Base-by-base conservation (phyloP, 108 stramenopile species). In the Cyclotella cryptica region DNA sequence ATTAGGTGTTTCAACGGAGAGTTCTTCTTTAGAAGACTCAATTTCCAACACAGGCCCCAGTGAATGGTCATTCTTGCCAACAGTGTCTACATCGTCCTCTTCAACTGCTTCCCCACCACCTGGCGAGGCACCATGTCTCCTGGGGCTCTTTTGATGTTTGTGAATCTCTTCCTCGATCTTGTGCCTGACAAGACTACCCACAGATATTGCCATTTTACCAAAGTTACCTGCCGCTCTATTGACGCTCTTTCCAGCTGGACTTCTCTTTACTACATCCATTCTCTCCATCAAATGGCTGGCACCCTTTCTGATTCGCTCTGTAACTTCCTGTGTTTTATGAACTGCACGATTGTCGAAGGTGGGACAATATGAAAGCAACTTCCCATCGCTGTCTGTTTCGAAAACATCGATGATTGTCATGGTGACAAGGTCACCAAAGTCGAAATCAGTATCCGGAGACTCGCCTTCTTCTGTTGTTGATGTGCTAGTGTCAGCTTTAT, bases 391-490 rank as follows among this genome's bases (percentile, higher is more conserved):
- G 74, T 96, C 94, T 22, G 92, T 96, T 70, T 96, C 92, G 83
- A 96, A 96, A 15, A 96, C 94, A 79, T 96, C 94, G 17, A 96
- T 89, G 45, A 96, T 96, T 15, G 94, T 96, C 84, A 96, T 84
- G 49, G 89, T 86, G 14, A 93, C 94, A 30, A 96, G 69, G 71
- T 96, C 94, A 27, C 92, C 94, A 44, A 92, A 80, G 69, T 92
- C 90, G 46, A 91, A 85, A 40, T 88, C 65, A n/a, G 78, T 78
- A 40, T 83, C 74, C 44, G 39, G 45, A 3, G 67, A 47, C 45
- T 72, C 78, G 22, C 29, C 41, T n/a, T 72, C 53, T 7, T 51
- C 40, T 8, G 21, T 63, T 15, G 46, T 51, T 19, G 51, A 49
- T 43, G 29, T 41, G 45, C 1, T 17, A 0, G 18, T n/a, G 59